Evolutionary conservation across 495 filamentous ascomycete species (phyloP).

Genomic region (Usnea hakonensis): DNA sequence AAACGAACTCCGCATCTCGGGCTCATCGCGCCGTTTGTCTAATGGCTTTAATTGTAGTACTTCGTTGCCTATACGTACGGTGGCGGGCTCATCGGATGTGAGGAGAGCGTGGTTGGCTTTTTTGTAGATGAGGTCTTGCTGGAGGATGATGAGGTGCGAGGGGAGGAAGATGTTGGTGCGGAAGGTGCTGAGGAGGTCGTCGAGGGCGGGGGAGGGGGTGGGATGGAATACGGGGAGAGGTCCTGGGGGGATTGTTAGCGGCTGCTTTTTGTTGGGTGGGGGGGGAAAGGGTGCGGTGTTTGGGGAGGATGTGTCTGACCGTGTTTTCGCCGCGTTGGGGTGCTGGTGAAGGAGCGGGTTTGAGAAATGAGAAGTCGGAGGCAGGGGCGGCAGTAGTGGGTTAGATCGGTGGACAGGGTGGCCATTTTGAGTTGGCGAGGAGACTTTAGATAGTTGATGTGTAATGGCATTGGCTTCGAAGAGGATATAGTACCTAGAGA

Average conservation of each 20-base stretch:
- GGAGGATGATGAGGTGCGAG: constrained; percentile 19
- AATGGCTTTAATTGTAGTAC: constrained; percentile 12
- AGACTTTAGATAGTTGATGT: neutral
- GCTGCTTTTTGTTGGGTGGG: neutral
- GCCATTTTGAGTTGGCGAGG: neutral
- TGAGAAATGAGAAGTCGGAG: constrained; percentile 18
- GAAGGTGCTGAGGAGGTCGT: constrained; percentile 22
- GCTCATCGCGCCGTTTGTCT: constrained; percentile 13
- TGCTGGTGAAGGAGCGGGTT: constrained; percentile 20
- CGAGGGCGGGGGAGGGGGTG: constrained; percentile 20
- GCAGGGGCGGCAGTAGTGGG: constrained; percentile 19
- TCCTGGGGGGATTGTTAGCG: constrained; percentile 13
- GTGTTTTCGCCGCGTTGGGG: constrained; percentile 16
- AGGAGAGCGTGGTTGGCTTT: constrained; percentile 19
- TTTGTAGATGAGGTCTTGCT: constrained; percentile 20
- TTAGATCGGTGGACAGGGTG: neutral
- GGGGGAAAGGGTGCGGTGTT: neutral
- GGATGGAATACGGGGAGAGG: constrained; percentile 18
- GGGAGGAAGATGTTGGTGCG: constrained; percentile 26
- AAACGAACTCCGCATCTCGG: constrained; percentile 12
- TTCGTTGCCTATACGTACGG: constrained; percentile 18
- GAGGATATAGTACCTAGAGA: too few relatives aligned
- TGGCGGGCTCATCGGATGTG: constrained; percentile 21
- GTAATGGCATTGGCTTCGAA: neutral
- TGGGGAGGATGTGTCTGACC: constrained; percentile 5